phyloP scores from a whole-genome alignment of 805 yeast genomes.

The Sugiyamaella valdiviana region DNA sequence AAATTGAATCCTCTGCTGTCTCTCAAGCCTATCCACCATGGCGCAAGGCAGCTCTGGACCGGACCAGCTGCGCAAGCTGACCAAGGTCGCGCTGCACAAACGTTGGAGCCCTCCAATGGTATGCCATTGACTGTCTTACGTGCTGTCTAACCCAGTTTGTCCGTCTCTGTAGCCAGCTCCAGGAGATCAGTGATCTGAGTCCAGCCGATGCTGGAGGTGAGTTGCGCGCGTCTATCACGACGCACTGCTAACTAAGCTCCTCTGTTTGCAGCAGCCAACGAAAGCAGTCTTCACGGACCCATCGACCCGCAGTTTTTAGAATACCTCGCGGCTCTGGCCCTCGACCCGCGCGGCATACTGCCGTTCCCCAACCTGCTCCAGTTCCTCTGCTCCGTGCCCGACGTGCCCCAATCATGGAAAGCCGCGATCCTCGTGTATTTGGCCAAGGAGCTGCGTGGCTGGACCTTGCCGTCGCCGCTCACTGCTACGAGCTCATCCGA shows the following conservation, averaged over 20 bases:
- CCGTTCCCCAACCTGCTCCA: conserved; percentile 18
- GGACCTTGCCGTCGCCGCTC: not conserved
- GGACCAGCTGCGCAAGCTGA: conserved; percentile 19
- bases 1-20: not conserved
- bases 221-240: not conserved
- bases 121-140: conserved; percentile 6
- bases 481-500: no score
- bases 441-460: not conserved
- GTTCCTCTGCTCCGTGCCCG: conserved; percentile 5
- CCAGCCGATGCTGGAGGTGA: conserved; percentile 8
- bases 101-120: conserved; percentile 17
- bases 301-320: conserved; percentile 26
- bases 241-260: not conserved
- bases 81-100: conserved; percentile 14
- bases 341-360: conserved; percentile 22
- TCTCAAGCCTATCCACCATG: conserved; percentile 5
- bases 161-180: conserved; percentile 27
- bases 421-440: not conserved
- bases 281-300: not conserved
- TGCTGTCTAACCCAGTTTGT: conserved; percentile 15
- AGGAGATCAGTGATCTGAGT: conserved; percentile 20
- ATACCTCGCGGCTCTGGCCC: conserved; percentile 23
- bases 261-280: not conserved
- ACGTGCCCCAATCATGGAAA: not conserved
- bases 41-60: conserved; percentile 9